Evolutionary conservation across 768 basidiomycete genomes (phyloP).

Genomic region (Trichaptum fuscoviolaceum): DNA sequence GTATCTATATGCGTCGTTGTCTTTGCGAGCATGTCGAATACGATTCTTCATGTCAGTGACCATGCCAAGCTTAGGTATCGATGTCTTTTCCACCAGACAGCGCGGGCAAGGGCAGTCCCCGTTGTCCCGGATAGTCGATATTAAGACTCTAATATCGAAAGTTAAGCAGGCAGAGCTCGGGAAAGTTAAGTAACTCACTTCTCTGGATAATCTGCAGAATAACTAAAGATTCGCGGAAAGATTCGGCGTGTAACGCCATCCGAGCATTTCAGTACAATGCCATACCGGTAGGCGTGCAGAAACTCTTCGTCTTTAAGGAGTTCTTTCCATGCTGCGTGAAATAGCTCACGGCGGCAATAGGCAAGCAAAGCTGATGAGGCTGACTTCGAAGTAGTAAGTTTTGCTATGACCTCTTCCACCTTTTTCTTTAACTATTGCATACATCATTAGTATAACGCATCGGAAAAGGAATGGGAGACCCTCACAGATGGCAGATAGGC

Average conservation of each 20-base stretch:
- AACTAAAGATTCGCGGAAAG: slow-evolving; percentile 20
- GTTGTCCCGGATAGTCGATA: slow-evolving; percentile 20
- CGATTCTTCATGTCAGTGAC: slow-evolving; percentile 2
- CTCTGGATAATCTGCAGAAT: slow-evolving; percentile 25
- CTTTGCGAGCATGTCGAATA: slow-evolving; percentile 6
- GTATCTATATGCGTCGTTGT: slow-evolving; percentile 2
- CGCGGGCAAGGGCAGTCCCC: slow-evolving; percentile 30
- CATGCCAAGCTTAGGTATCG: slow-evolving; percentile 7
- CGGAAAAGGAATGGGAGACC: background rate
- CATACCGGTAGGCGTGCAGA: slow-evolving; percentile 18
- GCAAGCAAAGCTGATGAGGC: slow-evolving; percentile 7
- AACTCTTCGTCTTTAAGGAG: slow-evolving; percentile 17
- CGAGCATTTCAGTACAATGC: slow-evolving; percentile 15
- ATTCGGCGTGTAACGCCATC: slow-evolving; percentile 19
- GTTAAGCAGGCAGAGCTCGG: background rate
- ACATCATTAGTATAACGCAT: background rate
- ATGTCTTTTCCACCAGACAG: slow-evolving; percentile 25
- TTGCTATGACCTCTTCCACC: slow-evolving; percentile 12
- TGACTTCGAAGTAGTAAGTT: background rate
- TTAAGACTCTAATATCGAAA: slow-evolving; percentile 17
- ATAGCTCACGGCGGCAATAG: slow-evolving; percentile 19
- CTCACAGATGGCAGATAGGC: slow-evolving; percentile 15
- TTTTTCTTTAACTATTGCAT: slow-evolving; percentile 14
- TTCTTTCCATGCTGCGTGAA: slow-evolving; percentile 18
- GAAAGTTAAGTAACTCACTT: slow-evolving; percentile 16